A percentile compares a stretch with the other conserved stretches of the same genome.
Conservation (phyloP, 2,329 filamentous ascomycete species). For the Zymoseptoria ardabiliae region DNA sequence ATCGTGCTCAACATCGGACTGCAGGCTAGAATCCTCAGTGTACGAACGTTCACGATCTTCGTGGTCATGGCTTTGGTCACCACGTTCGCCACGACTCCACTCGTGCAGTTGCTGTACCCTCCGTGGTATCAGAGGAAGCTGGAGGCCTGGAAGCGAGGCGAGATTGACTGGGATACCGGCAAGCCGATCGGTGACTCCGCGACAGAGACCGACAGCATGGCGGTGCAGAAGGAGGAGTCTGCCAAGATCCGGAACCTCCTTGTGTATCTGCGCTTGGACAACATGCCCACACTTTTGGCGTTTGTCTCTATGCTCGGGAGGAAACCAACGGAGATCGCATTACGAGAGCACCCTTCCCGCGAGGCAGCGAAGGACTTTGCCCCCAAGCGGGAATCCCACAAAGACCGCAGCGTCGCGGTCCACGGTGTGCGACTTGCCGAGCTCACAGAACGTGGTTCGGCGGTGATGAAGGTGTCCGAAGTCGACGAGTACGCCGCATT, state of each 20-base stretch:
- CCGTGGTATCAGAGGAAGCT: slow-evolving; percentile 68
- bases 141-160: slow-evolving; percentile 67
- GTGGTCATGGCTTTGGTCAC: slow-evolving; percentile 89
- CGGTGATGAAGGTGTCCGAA: slow-evolving; percentile 89
- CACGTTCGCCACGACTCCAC: slow-evolving; percentile 73
- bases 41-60: slow-evolving; percentile 82
- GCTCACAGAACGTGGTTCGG: slow-evolving; percentile 84
- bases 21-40: slow-evolving; percentile 72
- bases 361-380: slow-evolving; percentile 6
- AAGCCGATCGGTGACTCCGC: slow-evolving; percentile 33
- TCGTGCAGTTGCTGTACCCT: slow-evolving; percentile 68
- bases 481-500: slow-evolving; percentile 57
- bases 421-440: slow-evolving; percentile 82
- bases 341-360: slow-evolving; percentile 32
- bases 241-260: slow-evolving; percentile 58
- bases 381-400: not conserved
- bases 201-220: slow-evolving; percentile 25
- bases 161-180: slow-evolving; percentile 82
- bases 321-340: slow-evolving; percentile 34
- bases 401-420: slow-evolving; percentile 35
- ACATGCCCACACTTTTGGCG: slow-evolving; percentile 71
- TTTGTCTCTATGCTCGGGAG: slow-evolving; percentile 73
- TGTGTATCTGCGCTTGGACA: slow-evolving; percentile 78
- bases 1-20: slow-evolving; percentile 88
- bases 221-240: slow-evolving; percentile 44